phyloP scores from a whole-genome alignment of 2,329 filamentous ascomycete genomes.

The Tolypocladium tropicale region DNA sequence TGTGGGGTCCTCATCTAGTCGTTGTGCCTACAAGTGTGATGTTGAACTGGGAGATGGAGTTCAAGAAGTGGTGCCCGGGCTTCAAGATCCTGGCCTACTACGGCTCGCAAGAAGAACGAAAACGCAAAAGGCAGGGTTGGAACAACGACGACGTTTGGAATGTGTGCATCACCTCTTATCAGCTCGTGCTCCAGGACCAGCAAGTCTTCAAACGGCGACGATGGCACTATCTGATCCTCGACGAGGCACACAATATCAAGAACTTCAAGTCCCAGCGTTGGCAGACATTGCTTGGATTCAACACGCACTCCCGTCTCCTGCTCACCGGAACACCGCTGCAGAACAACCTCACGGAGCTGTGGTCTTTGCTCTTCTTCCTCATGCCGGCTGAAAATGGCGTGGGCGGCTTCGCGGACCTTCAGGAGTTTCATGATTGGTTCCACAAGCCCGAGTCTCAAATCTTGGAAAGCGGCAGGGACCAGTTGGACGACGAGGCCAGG shows the following conservation, averaged over 20 bases:
- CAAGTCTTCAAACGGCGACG: slow-evolving; percentile 83
- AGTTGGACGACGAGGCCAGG: slow-evolving; percentile 88
- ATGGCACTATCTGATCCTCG: slow-evolving; percentile 98
- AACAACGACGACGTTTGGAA: slow-evolving; percentile 91
- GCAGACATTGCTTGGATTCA: slow-evolving; percentile 91
- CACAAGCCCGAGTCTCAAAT: slow-evolving; percentile 93
- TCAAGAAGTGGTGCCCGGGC: slow-evolving; percentile 97
- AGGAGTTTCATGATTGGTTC: slow-evolving; percentile 94
- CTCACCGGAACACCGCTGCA: slow-evolving; percentile 92
- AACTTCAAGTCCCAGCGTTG: slow-evolving; percentile 97
- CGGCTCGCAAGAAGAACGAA: slow-evolving; percentile 84
- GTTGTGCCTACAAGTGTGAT: slow-evolving; percentile 97
- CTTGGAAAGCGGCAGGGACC: slow-evolving; percentile 83
- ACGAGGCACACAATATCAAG: slow-evolving; percentile 99
- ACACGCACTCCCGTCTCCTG: slow-evolving; percentile 76
- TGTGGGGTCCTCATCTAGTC: slow-evolving; percentile 94
- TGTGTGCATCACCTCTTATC: slow-evolving; percentile 95
- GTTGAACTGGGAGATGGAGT: slow-evolving; percentile 99
- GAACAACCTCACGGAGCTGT: slow-evolving; percentile 92
- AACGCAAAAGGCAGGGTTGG: slow-evolving; percentile 86
- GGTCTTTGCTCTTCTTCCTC: slow-evolving; percentile 93
- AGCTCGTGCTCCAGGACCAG: slow-evolving; percentile 88
- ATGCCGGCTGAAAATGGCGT: slow-evolving; percentile 85
- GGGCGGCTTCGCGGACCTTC: slow-evolving; percentile 86
- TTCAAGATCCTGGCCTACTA: slow-evolving; percentile 99